Evolutionary conservation across 2,329 filamentous ascomycete genomes (phyloP).

Genomic region (Alternaria sp.): DNA sequence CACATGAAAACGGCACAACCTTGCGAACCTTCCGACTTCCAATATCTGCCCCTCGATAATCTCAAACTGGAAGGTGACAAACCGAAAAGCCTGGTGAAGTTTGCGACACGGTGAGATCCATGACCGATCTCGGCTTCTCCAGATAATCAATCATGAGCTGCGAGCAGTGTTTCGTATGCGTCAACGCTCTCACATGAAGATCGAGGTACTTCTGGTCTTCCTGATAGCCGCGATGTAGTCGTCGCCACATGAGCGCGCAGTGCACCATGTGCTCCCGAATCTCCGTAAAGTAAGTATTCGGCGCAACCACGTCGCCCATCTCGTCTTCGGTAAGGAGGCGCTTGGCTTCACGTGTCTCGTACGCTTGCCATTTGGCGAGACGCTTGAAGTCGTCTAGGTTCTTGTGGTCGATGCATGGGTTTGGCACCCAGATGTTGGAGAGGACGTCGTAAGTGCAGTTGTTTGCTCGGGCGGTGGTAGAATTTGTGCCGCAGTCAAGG

Average conservation of each 20-base stretch:
- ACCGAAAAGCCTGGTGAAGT: background rate
- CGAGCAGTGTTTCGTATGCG: background rate
- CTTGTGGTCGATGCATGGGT: slow-evolving; percentile 4
- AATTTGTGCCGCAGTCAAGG: slow-evolving; percentile 12
- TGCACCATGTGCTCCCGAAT: slow-evolving; percentile 17
- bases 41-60: background rate
- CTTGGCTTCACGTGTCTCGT: background rate
- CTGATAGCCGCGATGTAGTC: slow-evolving; percentile 9
- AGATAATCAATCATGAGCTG: background rate
- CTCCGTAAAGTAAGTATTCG: slow-evolving; percentile 12
- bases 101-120: background rate
- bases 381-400: slow-evolving; percentile 10
- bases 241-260: slow-evolving; percentile 12
- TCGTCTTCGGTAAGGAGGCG: slow-evolving; percentile 12
- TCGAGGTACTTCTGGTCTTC: background rate
- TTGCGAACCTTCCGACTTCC: background rate
- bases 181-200: background rate
- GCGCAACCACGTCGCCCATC: slow-evolving; percentile 12
- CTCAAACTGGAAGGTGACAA: background rate
- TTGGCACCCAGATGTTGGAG: slow-evolving; percentile 13
- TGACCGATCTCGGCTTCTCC: background rate
- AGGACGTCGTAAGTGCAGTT: slow-evolving; percentile 14
- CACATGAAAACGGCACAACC: fast-evolving
- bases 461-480: slow-evolving; percentile 1
- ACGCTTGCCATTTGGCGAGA: background rate